These are phyloP conservation scores for Selaginella moellendorffii DNA, from an alignment of 75 land plant genomes.

Conservation along the genomic window DNA sequence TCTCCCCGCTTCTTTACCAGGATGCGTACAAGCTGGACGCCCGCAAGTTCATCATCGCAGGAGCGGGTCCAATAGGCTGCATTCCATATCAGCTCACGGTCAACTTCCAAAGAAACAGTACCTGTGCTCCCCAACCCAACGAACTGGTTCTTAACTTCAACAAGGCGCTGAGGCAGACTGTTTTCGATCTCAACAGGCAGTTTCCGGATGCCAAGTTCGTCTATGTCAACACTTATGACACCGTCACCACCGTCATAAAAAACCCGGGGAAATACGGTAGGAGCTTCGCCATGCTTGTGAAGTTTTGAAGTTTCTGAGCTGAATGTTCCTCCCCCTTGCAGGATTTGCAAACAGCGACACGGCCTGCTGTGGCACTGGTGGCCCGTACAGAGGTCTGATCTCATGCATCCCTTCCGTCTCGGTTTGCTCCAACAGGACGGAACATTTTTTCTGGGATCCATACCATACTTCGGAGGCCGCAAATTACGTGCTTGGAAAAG, in stretches of 20 bases:
- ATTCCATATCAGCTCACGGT: slow-evolving; percentile 66
- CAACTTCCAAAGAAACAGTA: slow-evolving; percentile 13
- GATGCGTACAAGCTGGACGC: slow-evolving; percentile 55
- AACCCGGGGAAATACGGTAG: slow-evolving; percentile 55
- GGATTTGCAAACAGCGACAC: slow-evolving; percentile 46
- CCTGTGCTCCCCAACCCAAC: slow-evolving; percentile 26
- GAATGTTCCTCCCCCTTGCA: slow-evolving; percentile 17
- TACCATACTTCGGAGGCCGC: slow-evolving; percentile 77
- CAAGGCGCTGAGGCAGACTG: slow-evolving; percentile 28
- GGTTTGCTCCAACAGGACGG: slow-evolving; percentile 40
- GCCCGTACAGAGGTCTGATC: slow-evolving; percentile 38
- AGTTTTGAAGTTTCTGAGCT: too few species aligned
- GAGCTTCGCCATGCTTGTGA: background rate
- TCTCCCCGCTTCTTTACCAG: slow-evolving; percentile 22
- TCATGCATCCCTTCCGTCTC: slow-evolving; percentile 44
- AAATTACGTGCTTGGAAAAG: slow-evolving; percentile 35
- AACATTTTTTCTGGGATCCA: slow-evolving; percentile 79
- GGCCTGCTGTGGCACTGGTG: slow-evolving; percentile 51
- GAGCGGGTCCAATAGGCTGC: slow-evolving; percentile 79
- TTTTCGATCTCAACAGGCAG: slow-evolving; percentile 37
- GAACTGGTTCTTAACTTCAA: slow-evolving; percentile 45
- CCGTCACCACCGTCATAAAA: slow-evolving; percentile 43
- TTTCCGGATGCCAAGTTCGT: slow-evolving; percentile 38
- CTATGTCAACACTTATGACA: slow-evolving; percentile 51
- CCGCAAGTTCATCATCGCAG: slow-evolving; percentile 49